phyloP scores from a whole-genome alignment of 257 asterid species.

The Penstemon eatonii region DNA sequence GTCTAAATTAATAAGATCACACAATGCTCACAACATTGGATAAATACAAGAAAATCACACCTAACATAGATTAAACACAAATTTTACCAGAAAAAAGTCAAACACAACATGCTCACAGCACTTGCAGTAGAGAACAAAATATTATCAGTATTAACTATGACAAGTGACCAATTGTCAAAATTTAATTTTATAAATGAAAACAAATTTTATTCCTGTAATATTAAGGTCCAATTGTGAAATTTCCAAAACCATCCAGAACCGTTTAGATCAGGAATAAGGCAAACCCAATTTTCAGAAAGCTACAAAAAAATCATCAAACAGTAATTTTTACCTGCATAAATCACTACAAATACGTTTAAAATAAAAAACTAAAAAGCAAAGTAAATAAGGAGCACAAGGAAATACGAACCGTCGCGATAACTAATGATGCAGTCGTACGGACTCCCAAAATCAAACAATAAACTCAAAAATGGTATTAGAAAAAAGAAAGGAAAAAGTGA shows the following conservation, averaged over 20 bases:
- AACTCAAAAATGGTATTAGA: not conserved
- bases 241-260: slow-evolving; percentile 14
- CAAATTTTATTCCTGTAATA: not conserved
- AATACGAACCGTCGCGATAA: slow-evolving; percentile 28
- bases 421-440: slow-evolving; percentile 11
- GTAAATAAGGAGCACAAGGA: not conserved
- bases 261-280: slow-evolving; percentile 20
- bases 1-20: not conserved
- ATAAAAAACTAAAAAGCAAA: slow-evolving; percentile 21
- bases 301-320: not conserved
- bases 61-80: not conserved
- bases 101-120: too few relatives aligned
- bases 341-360: not conserved
- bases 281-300: not conserved
- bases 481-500: slow-evolving; percentile 1
- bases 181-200: not conserved
- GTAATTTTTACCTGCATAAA: too few relatives aligned
- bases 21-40: not conserved
- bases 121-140: too few relatives aligned
- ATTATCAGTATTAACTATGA: not conserved
- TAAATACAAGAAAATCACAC: not conserved
- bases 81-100: too few relatives aligned
- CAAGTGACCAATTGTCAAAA: not conserved
- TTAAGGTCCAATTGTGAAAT: not conserved
- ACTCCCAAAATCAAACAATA: not conserved